phyloP scores from a whole-genome alignment of 2,329 filamentous ascomycete species.

The Cordyceps cateniannulata region DNA sequence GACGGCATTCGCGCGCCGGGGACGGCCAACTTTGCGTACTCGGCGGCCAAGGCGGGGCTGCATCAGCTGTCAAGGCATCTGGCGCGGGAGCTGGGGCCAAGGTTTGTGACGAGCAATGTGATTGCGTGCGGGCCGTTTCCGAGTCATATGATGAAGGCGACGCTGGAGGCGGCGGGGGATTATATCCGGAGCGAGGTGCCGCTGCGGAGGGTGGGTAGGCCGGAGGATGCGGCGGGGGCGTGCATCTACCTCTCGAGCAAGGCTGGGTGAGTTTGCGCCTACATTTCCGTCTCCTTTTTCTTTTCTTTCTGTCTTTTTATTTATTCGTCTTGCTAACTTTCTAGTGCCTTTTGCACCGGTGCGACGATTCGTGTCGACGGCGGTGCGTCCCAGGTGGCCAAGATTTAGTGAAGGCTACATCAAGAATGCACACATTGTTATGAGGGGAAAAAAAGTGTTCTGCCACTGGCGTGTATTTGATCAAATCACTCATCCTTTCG shows the following conservation, averaged over 20 bases:
- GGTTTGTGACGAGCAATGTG: constrained; percentile 58
- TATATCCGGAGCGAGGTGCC: constrained; percentile 54
- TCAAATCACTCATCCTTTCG: not conserved
- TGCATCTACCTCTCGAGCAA: constrained; percentile 64
- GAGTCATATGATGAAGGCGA: constrained; percentile 62
- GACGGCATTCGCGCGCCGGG: constrained; percentile 55
- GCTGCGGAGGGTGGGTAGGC: constrained; percentile 58
- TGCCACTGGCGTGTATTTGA: not conserved
- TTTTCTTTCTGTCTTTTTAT: not conserved
- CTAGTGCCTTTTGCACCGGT: constrained; percentile 54
- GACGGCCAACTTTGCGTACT: constrained; percentile 55
- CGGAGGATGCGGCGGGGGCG: constrained; percentile 63
- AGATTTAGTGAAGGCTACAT: constrained; percentile 34
- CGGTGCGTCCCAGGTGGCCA: constrained; percentile 40
- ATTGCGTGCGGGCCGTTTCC: constrained; percentile 67
- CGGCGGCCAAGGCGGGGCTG: constrained; percentile 55
- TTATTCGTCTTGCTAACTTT: not conserved
- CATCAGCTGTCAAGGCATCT: constrained; percentile 57
- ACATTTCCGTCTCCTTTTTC: constrained; percentile 31
- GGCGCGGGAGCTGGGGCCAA: constrained; percentile 52
- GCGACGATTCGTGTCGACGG: constrained; percentile 59
- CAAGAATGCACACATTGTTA: not conserved
- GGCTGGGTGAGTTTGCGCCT: constrained; percentile 45
- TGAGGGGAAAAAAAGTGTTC: not conserved
- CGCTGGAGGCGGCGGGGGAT: constrained; percentile 48